Evolutionary conservation across 192 early-diverging fungal species (phyloP), one percentile per base, ranked within the genome.

Genomic region (Globomyces pollinis-pini): DNA sequence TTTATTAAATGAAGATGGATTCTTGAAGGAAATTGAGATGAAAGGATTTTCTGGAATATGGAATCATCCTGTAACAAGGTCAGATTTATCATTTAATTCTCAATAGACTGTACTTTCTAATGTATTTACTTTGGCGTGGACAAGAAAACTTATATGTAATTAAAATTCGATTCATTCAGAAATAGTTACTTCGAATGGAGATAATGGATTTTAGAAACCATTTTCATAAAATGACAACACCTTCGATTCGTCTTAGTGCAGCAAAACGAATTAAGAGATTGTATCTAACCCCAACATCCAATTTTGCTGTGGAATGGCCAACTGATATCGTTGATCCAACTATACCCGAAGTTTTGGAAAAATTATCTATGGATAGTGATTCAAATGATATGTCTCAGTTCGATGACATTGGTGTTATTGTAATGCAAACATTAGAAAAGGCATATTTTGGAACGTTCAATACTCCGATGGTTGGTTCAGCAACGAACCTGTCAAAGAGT

Each of bases 21-120:
- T 67, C 33, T 44, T 73, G 32, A 51, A 44, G 3, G 64, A 73
- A 3, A 62, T 68, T 24, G 63, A 62, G n/a, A 38, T 50, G 8
- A 31, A 65, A 8, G 72, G 68, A 7, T 77, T 77, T 61, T 28
- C 65, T 2, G 73, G 67, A 8, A 28, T 77, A 4, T 75, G 71
- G 68, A 75, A 71, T 60, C 75, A 77, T 68, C 62, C 69, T 2
- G 53, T 77, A 29, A 71, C 75, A 12, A 44, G 75, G 75, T 76
- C 45, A 16, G 38, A n/a, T n/a, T n/a, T n/a, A n/a, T n/a, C n/a
- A n/a, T 15, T 16, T 64, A 18, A 31, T 52, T 69, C 21, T 38
- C 20, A 12, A 28, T 50, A 74, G 72, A 45, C 50, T 54, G 29
- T 77, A 77, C 49, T 74, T 75, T 47, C 39, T 77, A n/a, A 77